A percentile compares a stretch with the other conserved stretches of the same genome.
Evolutionary conservation across 192 early-diverging fungal species (phyloP).

Genomic region (Linnemannia hyalina): DNA sequence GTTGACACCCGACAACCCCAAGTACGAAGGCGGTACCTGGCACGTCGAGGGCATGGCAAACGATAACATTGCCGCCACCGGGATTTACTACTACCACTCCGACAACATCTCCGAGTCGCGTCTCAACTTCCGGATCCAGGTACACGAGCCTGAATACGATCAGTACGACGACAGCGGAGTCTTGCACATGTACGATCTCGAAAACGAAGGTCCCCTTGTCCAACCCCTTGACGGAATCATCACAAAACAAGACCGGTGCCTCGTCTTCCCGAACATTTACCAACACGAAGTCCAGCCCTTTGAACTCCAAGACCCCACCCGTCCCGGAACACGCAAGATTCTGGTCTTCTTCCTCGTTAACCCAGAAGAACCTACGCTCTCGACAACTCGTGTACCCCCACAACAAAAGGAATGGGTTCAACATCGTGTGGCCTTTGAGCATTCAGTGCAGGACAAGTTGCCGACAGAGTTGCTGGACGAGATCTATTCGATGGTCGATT

Average conservation of each 20-base stretch:
- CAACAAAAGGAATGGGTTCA: conserved; percentile 65
- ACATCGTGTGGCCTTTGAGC: neutral
- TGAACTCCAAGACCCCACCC: conserved; percentile 57
- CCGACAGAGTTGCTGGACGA: conserved; percentile 10
- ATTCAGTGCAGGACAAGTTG: neutral
- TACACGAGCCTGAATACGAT: conserved; percentile 38
- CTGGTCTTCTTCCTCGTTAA: conserved; percentile 80
- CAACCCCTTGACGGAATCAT: conserved; percentile 64
- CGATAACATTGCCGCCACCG: conserved; percentile 79
- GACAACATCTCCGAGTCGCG: conserved; percentile 75
- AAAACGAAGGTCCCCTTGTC: conserved; percentile 30
- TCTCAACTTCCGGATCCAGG: conserved; percentile 67
- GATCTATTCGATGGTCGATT: conserved; percentile 17
- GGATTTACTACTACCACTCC: conserved; percentile 78
- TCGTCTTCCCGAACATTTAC: conserved; percentile 80
- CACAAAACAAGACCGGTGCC: conserved; percentile 68
- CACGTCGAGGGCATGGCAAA: conserved; percentile 79
- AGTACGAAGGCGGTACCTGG: conserved; percentile 69
- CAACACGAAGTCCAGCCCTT: conserved; percentile 79
- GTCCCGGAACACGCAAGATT: conserved; percentile 76
- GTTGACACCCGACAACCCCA: conserved; percentile 75
- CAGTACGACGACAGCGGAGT: conserved; percentile 41
- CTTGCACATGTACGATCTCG: conserved; percentile 55
- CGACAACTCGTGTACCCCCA: conserved; percentile 71
- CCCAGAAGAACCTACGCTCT: conserved; percentile 65